Evolutionary conservation across 164 flowering plant genomes (phyloP).

Genomic region (Nymphaea colorata): DNA sequence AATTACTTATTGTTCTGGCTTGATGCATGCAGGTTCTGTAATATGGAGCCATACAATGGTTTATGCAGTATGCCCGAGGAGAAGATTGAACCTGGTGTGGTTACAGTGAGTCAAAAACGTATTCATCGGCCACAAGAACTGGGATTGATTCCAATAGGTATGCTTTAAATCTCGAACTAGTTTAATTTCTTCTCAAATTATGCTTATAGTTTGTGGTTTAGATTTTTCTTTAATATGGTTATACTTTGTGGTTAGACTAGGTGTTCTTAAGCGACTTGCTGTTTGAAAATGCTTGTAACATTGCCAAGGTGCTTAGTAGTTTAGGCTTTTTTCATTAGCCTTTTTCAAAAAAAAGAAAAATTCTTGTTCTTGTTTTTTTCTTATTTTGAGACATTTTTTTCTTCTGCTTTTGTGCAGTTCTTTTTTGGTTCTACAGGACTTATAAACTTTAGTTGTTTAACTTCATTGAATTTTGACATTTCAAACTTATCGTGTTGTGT

Average conservation of each 20-base stretch:
- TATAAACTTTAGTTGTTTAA: too few species aligned
- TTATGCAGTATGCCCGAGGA: slow-evolving; percentile 35
- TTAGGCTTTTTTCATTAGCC: too few species aligned
- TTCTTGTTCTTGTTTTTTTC: too few species aligned
- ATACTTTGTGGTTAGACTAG: not conserved
- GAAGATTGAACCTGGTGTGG: slow-evolving; percentile 22
- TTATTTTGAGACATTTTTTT: too few species aligned
- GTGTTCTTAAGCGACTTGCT: too few species aligned
- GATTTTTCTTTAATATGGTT: not conserved
- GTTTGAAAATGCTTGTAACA: too few species aligned
- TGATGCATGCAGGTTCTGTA: slow-evolving; percentile 34
- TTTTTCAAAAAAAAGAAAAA: too few species aligned
- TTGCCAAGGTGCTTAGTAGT: too few species aligned
- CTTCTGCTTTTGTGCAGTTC: too few species aligned
- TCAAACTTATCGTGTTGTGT: too few species aligned
- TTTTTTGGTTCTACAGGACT: too few species aligned
- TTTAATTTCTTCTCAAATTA: not conserved
- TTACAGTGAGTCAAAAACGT: slow-evolving; percentile 32
- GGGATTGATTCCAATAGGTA: slow-evolving; percentile 7
- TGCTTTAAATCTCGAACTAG: not conserved
- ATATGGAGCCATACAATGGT: slow-evolving; percentile 35
- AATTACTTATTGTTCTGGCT: not conserved
- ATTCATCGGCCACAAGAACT: not conserved
- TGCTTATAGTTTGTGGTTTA: not conserved
- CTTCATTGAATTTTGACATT: too few species aligned